Evolutionary conservation across 768 basidiomycete species (phyloP).

Genomic region (Suillus sp.): DNA sequence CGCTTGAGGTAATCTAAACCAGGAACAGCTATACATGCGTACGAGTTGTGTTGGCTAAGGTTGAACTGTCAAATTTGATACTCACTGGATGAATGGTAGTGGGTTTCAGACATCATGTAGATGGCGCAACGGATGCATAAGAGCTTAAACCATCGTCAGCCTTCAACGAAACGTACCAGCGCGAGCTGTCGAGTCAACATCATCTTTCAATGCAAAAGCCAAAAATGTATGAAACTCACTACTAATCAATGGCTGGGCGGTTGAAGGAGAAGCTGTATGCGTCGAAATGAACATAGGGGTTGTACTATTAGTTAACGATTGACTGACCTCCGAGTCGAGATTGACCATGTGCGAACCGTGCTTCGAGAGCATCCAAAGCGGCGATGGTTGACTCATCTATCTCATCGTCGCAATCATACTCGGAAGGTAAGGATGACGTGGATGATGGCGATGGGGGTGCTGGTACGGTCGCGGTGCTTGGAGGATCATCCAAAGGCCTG

Average conservation of each 20-base stretch:
- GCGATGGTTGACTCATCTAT: slow-evolving; percentile 2
- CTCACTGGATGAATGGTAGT: not conserved
- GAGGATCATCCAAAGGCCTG: slow-evolving; percentile 6
- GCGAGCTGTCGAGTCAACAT: not conserved
- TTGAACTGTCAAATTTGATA: not conserved
- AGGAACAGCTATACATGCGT: not conserved
- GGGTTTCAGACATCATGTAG: not conserved
- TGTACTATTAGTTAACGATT: not conserved
- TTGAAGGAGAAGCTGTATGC: not conserved
- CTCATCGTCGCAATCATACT: slow-evolving; percentile 7
- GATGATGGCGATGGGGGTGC: not conserved
- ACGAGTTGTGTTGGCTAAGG: not conserved
- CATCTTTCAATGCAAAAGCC: not conserved
- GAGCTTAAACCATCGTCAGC: not conserved
- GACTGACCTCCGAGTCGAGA: slow-evolving; percentile 3
- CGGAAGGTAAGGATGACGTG: not conserved
- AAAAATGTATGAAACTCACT: not conserved
- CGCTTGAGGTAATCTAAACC: slow-evolving; percentile 7
- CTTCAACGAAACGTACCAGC: slow-evolving; percentile 4
- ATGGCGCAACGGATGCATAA: not conserved
- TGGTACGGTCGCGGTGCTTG: not conserved
- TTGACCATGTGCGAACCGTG: not conserved
- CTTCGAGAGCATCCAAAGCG: slow-evolving; percentile 2
- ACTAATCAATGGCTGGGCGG: not conserved
- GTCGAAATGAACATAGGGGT: not conserved